Percentiles rank a stretch among this genome's conserved stretches.
Conservation (phyloP, 768 basidiomycete genomes). For the Paxillus ammoniavirescens region DNA sequence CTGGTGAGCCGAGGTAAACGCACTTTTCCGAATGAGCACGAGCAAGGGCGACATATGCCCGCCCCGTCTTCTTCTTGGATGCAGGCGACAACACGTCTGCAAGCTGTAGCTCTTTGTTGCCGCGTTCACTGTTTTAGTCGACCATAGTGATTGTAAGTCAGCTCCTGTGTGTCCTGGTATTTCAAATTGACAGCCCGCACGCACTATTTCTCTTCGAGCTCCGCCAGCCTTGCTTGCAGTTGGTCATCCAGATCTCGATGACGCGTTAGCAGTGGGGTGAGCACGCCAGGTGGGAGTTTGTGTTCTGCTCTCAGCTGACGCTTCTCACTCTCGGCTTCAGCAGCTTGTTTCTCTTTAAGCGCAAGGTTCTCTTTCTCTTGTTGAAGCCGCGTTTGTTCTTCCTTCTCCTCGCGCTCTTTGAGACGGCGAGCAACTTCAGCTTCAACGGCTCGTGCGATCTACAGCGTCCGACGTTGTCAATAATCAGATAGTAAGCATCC, state of each 20-base stretch:
- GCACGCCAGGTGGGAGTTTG: slow-evolving; percentile 37
- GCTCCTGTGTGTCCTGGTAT: slow-evolving; percentile 6
- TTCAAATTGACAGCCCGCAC: slow-evolving; percentile 26
- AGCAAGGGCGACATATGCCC: slow-evolving; percentile 82
- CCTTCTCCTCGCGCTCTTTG: slow-evolving; percentile 40
- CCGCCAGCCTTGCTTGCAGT: slow-evolving; percentile 58
- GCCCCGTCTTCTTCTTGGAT: slow-evolving; percentile 78
- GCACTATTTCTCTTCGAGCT: slow-evolving; percentile 73
- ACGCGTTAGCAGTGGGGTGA: slow-evolving; percentile 61
- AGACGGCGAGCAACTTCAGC: slow-evolving; percentile 68
- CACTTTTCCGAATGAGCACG: slow-evolving; percentile 81
- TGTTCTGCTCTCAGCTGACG: slow-evolving; percentile 7
- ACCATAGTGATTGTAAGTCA: slow-evolving; percentile 2
- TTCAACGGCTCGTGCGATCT: slow-evolving; percentile 77
- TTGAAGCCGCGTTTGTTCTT: slow-evolving; percentile 28
- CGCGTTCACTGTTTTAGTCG: slow-evolving; percentile 47
- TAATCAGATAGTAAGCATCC: not conserved
- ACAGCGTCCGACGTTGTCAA: not conserved
- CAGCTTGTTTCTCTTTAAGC: slow-evolving; percentile 11
- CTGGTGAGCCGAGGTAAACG: slow-evolving; percentile 19
- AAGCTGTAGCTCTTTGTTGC: slow-evolving; percentile 57
- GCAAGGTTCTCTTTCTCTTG: slow-evolving; percentile 28
- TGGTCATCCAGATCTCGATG: slow-evolving; percentile 71
- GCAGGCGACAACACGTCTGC: slow-evolving; percentile 66
- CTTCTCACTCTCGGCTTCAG: slow-evolving; percentile 8